Conservation (phyloP, 2,329 filamentous ascomycete genomes). For the Scedosporium apiospermum region DNA sequence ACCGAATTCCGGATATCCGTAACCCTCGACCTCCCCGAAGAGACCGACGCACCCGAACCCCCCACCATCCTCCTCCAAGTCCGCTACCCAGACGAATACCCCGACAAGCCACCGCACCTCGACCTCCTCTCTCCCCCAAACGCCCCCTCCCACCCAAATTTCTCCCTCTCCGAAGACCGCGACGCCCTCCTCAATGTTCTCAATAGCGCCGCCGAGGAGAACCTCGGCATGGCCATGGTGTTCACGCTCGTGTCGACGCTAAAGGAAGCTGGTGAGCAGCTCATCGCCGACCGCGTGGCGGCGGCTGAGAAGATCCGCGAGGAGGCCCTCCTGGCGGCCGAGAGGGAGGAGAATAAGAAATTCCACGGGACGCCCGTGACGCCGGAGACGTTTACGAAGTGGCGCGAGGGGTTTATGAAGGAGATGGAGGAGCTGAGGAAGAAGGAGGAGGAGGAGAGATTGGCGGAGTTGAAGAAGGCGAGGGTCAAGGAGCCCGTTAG, state of each 20-base stretch:
- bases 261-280: slow-evolving; percentile 82
- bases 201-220: slow-evolving; percentile 74
- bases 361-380: slow-evolving; percentile 89
- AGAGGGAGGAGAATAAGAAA: slow-evolving; percentile 91
- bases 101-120: slow-evolving; percentile 74
- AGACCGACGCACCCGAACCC: slow-evolving; percentile 53
- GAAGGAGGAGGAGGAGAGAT: slow-evolving; percentile 63
- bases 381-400: slow-evolving; percentile 73
- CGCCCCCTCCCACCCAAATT: slow-evolving; percentile 56
- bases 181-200: slow-evolving; percentile 61
- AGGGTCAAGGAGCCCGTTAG: slow-evolving; percentile 65
- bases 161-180: slow-evolving; percentile 77
- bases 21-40: slow-evolving; percentile 64
- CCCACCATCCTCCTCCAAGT: slow-evolving; percentile 75
- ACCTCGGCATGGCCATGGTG: slow-evolving; percentile 94
- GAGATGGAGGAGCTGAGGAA: slow-evolving; percentile 71
- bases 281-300: slow-evolving; percentile 65
- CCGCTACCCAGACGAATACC: slow-evolving; percentile 82
- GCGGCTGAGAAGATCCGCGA: slow-evolving; percentile 50
- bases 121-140: slow-evolving; percentile 70
- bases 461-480: slow-evolving; percentile 74
- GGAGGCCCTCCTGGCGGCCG: slow-evolving; percentile 46
- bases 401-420: slow-evolving; percentile 66
- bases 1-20: slow-evolving; percentile 82
- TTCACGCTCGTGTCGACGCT: slow-evolving; percentile 82